Evolutionary conservation across 495 filamentous ascomycete genomes (phyloP).

Genomic region (Neurospora sp.): DNA sequence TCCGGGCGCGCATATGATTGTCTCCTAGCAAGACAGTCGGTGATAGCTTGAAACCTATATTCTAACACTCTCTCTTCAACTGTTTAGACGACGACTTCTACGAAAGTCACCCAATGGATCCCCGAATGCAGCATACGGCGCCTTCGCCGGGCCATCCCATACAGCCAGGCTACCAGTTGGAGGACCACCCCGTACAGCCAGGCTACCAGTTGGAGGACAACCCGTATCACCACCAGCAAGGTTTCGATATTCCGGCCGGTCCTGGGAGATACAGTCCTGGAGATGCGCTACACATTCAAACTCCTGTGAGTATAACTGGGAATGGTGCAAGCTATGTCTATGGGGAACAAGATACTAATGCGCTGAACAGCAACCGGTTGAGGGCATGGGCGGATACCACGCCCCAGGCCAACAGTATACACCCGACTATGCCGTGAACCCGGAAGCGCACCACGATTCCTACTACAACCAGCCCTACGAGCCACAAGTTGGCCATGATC

Average conservation of each 20-base stretch:
- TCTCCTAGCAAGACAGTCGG: not conserved
- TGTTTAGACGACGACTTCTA: slow-evolving; percentile 52
- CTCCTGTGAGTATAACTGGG: slow-evolving; percentile 45
- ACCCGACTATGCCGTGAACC: slow-evolving; percentile 64
- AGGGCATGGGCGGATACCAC: slow-evolving; percentile 62
- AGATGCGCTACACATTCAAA: slow-evolving; percentile 61
- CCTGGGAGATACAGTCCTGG: slow-evolving; percentile 41
- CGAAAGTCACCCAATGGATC: slow-evolving; percentile 43
- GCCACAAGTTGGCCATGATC: slow-evolving; percentile 32
- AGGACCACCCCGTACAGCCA: slow-evolving; percentile 54
- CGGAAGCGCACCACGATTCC: slow-evolving; percentile 74
- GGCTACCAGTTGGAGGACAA: slow-evolving; percentile 66
- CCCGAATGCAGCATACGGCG: slow-evolving; percentile 44
- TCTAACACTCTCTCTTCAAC: slow-evolving; percentile 16
- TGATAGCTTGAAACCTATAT: not conserved
- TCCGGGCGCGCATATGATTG: not conserved
- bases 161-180: slow-evolving; percentile 57
- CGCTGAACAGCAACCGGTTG: slow-evolving; percentile 59
- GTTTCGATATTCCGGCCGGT: slow-evolving; percentile 60
- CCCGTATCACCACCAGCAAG: slow-evolving; percentile 43
- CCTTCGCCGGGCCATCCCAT: slow-evolving; percentile 46
- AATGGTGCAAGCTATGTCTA: not conserved
- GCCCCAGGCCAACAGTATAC: slow-evolving; percentile 49
- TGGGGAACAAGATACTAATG: slow-evolving; percentile 5
- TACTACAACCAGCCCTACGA: slow-evolving; percentile 80